Evolutionary conservation across 148 eudicot species (phyloP).

Genomic region (Dysphania ambrosioides): DNA sequence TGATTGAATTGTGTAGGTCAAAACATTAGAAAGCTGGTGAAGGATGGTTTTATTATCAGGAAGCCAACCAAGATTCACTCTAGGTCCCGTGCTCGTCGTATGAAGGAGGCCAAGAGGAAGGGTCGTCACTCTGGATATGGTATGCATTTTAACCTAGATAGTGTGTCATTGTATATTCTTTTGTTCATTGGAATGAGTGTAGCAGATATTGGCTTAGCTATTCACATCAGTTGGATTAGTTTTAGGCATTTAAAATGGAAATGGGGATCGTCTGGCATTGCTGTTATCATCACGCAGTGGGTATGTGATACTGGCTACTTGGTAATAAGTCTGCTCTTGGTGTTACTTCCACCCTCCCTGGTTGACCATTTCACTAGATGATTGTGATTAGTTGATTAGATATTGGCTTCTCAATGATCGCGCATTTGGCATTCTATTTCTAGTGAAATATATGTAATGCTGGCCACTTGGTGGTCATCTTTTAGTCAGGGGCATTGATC

Average conservation of each 20-base stretch:
- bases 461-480: no score
- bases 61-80: slow-evolving; percentile 88
- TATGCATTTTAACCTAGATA: background rate
- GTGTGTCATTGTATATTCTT: no score
- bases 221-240: background rate
- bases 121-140: slow-evolving; percentile 92
- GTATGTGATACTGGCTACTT: no score
- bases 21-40: slow-evolving; percentile 76
- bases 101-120: slow-evolving; percentile 83
- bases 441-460: background rate
- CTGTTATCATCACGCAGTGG: no score
- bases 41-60: slow-evolving; percentile 81
- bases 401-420: no score
- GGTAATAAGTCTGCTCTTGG: no score
- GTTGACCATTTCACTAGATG: no score
- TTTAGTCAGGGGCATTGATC: background rate
- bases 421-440: background rate
- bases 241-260: background rate
- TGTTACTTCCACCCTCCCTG: no score
- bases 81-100: slow-evolving; percentile 74
- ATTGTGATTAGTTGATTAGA: no score
- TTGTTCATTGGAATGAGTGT: no score
- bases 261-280: no score
- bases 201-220: background rate
- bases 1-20: slow-evolving; percentile 40